A percentile compares a stretch with the other conserved stretches of the same genome.
Evolutionary conservation across 768 basidiomycete species (phyloP).

Genomic region (Clitopilus hobsonii): DNA sequence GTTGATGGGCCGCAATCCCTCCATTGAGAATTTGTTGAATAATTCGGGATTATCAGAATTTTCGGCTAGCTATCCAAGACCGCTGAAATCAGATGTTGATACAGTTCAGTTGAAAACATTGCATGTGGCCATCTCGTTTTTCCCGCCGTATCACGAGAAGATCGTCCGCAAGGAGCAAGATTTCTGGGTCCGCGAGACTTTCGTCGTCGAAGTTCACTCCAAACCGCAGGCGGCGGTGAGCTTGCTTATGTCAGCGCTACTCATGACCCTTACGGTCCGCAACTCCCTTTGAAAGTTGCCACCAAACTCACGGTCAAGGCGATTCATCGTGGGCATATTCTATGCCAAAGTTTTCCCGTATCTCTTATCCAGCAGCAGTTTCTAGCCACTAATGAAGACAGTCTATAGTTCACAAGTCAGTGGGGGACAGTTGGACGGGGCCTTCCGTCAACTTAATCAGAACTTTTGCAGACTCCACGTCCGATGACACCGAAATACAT

Average conservation of each 20-base stretch:
- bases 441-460: background rate
- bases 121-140: background rate
- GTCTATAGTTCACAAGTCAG: too few relatives aligned
- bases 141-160: background rate
- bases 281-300: background rate
- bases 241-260: background rate
- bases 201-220: background rate
- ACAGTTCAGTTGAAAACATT: background rate
- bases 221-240: background rate
- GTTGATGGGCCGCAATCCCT: background rate
- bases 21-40: background rate
- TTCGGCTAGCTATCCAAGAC: background rate
- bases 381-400: background rate
- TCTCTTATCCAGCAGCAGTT: background rate
- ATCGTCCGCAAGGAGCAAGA: background rate
- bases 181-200: background rate
- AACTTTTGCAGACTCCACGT: background rate
- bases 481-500: constrained; percentile 1
- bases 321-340: background rate
- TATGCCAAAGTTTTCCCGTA: too few relatives aligned
- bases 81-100: background rate
- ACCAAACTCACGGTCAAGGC: background rate
- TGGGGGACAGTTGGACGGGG: background rate
- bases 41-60: background rate
- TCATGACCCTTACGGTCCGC: background rate